Evolutionary conservation across 805 yeast species (phyloP).

Genomic region (Saccharomycopsis lassenensis): DNA sequence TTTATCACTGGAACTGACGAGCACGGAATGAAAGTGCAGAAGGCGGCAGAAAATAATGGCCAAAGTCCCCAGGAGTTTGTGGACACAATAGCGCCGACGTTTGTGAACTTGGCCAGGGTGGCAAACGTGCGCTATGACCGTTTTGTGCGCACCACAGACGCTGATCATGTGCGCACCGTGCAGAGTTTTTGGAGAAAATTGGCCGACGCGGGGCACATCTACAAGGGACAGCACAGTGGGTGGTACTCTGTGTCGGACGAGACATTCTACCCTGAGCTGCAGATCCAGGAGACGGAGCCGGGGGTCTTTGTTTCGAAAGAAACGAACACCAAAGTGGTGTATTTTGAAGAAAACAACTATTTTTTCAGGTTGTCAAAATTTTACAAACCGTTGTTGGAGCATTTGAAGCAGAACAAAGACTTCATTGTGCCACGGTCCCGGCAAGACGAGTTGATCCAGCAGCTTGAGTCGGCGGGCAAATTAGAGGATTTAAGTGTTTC

Average conservation of each 20-base stretch:
- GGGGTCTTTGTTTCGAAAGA: conserved; percentile 39
- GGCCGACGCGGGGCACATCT: conserved; percentile 50
- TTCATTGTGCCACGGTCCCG: conserved; percentile 61
- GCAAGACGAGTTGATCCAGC: conserved; percentile 43
- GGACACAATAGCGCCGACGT: conserved; percentile 54
- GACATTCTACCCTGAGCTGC: conserved; percentile 80
- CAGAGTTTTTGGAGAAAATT: conserved; percentile 59
- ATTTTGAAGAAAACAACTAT: conserved; percentile 74
- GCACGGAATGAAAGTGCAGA: conserved; percentile 87
- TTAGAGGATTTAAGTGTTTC: conserved; percentile 76
- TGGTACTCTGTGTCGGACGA: conserved; percentile 96
- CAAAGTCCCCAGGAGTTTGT: conserved; percentile 59
- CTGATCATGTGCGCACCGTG: conserved; percentile 62
- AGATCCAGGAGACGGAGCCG: conserved; percentile 36
- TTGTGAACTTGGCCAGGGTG: conserved; percentile 48
- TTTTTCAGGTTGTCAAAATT: conserved; percentile 68
- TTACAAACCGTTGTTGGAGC: conserved; percentile 39
- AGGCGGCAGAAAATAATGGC: conserved; percentile 56
- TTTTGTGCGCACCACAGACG: conserved; percentile 85
- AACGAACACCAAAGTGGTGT: conserved; percentile 63
- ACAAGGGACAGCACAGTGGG: conserved; percentile 77
- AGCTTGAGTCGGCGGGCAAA: conserved; percentile 34
- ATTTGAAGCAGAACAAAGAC: conserved; percentile 36
- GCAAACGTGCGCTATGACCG: conserved; percentile 54
- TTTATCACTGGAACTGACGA: conserved; percentile 94